Base-by-base conservation (phyloP, 2,329 filamentous ascomycete genomes). In the Fusarium gaditjirri region DNA sequence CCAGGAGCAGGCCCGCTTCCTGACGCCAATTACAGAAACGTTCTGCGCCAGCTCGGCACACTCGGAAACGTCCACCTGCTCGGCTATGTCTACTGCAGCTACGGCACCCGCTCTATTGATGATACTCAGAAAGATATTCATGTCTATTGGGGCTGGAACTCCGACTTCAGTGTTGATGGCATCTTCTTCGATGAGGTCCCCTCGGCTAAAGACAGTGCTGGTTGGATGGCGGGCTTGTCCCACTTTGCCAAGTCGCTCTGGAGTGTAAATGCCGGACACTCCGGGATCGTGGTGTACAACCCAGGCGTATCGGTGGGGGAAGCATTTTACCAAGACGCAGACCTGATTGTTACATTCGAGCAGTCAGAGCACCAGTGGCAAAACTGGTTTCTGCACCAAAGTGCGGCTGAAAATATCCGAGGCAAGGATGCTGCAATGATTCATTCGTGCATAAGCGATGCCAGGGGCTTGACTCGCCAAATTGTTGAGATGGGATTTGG, bases 101-200 rank as follows among this genome's bases (percentile, higher is more conserved):
- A 73, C n/a, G 65, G 69, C 33, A 25, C 6, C 21, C 69, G 69
- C 11, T 23, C 19, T 17, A 39, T 56, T 3, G 56, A 39, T 23
- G 61, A 56, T 8, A 35, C 70, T 10, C 29, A 60, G 11, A 49
- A 44, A 11, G 71, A 73, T 42, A 66, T 73, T 44, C 42, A 52
- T 31, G 9, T 35, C 14, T 73, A 72, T 14, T 31, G 42, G 31
- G 69, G 58, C 38, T 73, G 71, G 71, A 72, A 72, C 11, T n/a
- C 27, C 13, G 29, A 23, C 11, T 73, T 72, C 21, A 50, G 33
- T 8, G 17, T 72, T 13, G 53, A 72, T 17, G 71, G 71, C n/a
- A 67, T 73, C n/a, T 73, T 73, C 27, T 57, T 73, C 14, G 71
- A 73, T 36, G 71, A 73, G 44, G 64, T 63, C 21, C 69, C 71